Percentiles rank a stretch among this genome's conserved stretches.
Evolutionary conservation across 805 yeast genomes (phyloP).

Genomic region (Pichia deserticola): DNA sequence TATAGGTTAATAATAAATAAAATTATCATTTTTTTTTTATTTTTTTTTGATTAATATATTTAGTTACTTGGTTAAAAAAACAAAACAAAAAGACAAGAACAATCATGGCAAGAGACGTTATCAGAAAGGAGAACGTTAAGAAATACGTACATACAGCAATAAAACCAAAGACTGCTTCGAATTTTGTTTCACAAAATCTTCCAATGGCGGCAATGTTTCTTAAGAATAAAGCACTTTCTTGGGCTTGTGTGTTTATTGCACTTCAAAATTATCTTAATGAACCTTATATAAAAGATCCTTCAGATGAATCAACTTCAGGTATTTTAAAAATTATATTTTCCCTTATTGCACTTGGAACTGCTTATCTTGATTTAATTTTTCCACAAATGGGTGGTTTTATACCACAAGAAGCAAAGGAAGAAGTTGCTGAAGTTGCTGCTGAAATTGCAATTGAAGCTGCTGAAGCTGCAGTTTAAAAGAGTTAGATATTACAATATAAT

Average conservation of each 20-base stretch:
- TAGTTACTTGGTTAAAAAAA: neutral
- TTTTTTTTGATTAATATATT: too few species aligned
- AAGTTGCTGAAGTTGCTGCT: constrained; percentile 20
- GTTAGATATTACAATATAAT: neutral
- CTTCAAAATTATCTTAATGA: constrained; percentile 41
- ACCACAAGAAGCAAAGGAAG: neutral
- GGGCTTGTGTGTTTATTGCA: constrained; percentile 48
- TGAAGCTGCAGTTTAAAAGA: neutral
- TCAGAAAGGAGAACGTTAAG: constrained; percentile 24
- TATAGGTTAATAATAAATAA: too few species aligned
- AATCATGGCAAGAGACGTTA: constrained; percentile 23
- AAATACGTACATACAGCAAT: constrained; percentile 42
- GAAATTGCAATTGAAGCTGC: constrained; percentile 6
- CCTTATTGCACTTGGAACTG: constrained; percentile 37
- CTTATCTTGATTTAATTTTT: constrained; percentile 46
- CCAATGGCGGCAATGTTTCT: constrained; percentile 62
- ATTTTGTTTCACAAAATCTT: constrained; percentile 42
- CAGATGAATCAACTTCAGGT: constrained; percentile 37
- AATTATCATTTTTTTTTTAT: too few species aligned
- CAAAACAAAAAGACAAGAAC: neutral
- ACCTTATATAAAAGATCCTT: constrained; percentile 24
- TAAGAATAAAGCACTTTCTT: constrained; percentile 47
- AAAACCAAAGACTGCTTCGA: constrained; percentile 38
- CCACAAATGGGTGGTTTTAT: constrained; percentile 30
- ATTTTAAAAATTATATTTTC: constrained; percentile 40